These are phyloP conservation scores for Wickerhamiella azyma DNA, from an alignment of 805 yeast genomes.

Conservation along the genomic window DNA sequence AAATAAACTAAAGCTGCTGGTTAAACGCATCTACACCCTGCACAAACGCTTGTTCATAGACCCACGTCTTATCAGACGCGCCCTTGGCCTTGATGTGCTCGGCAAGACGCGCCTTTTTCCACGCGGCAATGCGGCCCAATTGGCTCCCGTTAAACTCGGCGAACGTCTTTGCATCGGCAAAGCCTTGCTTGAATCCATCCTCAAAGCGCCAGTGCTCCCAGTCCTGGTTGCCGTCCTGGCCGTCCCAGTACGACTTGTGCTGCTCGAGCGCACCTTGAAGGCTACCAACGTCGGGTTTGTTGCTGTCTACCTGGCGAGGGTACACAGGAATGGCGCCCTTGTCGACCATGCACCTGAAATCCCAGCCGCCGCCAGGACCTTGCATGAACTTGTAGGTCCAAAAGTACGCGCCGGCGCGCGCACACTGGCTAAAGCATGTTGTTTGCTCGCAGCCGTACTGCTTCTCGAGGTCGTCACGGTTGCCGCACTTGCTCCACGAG, in stretches of 20 bases:
- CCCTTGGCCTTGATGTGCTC: conserved; percentile 52
- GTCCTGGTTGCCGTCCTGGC: conserved; percentile 39
- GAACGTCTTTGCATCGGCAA: conserved; percentile 61
- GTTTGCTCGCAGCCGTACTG: conserved; percentile 49
- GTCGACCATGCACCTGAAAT: conserved; percentile 62
- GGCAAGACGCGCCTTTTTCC: conserved; percentile 46
- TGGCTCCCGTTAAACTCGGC: conserved; percentile 53
- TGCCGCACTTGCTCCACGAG: conserved; percentile 50
- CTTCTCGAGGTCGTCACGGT: conserved; percentile 41
- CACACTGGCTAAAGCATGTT: conserved; percentile 35
- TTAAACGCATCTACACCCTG: conserved; percentile 40
- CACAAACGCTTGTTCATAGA: conserved; percentile 77
- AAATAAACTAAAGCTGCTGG: not conserved
- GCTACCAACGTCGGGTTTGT: conserved; percentile 25
- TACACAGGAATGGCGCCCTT: conserved; percentile 38
- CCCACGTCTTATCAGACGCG: conserved; percentile 53
- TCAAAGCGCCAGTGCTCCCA: conserved; percentile 72
- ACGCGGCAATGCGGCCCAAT: conserved; percentile 60
- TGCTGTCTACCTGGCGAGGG: not conserved
- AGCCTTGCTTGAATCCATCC: conserved; percentile 65
- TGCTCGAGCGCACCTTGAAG: conserved; percentile 28
- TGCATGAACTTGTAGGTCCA: conserved; percentile 83
- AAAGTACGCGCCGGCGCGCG: conserved; percentile 63
- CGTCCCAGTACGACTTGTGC: conserved; percentile 60
- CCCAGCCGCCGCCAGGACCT: conserved; percentile 98